These are phyloP conservation scores for Patellaria atrata DNA, from an alignment of 495 filamentous ascomycete genomes.

Conservation along the genomic window DNA sequence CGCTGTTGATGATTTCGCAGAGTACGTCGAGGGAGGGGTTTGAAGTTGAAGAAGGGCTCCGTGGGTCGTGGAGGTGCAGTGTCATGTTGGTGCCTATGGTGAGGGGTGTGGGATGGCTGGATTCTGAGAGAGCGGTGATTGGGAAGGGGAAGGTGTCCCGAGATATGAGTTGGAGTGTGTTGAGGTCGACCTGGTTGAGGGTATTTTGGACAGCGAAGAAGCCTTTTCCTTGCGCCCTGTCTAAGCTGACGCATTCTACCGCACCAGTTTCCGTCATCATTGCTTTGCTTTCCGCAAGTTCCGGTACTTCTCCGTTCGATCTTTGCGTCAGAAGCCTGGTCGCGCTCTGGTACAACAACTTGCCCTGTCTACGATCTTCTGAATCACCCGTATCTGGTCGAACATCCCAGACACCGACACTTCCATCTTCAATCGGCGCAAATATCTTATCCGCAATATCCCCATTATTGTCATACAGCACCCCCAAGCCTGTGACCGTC, in stretches of 20 bases:
- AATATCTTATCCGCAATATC: slow-evolving; percentile 42
- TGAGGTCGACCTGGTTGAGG: slow-evolving; percentile 73
- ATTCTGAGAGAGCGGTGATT: slow-evolving; percentile 70
- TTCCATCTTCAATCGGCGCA: slow-evolving; percentile 72
- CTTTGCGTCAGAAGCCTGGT: slow-evolving; percentile 44
- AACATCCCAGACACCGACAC: slow-evolving; percentile 77
- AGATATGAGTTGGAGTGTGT: slow-evolving; percentile 55
- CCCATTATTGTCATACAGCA: slow-evolving; percentile 41
- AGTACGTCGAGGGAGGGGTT: too few species aligned
- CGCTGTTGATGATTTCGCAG: slow-evolving; percentile 26
- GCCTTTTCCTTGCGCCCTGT: slow-evolving; percentile 51
- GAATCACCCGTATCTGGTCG: too few species aligned
- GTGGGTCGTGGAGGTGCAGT: slow-evolving; percentile 72
- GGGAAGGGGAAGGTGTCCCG: slow-evolving; percentile 66
- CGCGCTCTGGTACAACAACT: slow-evolving; percentile 47
- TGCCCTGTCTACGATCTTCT: slow-evolving; percentile 41
- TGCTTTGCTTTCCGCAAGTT: slow-evolving; percentile 28
- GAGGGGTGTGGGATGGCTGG: slow-evolving; percentile 55
- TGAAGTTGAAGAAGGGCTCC: slow-evolving; percentile 28
- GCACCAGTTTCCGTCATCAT: slow-evolving; percentile 50
- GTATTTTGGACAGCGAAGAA: slow-evolving; percentile 65
- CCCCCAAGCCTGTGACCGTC: slow-evolving; percentile 51
- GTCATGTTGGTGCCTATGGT: slow-evolving; percentile 75
- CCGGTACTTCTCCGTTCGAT: slow-evolving; percentile 17
- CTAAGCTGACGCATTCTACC: slow-evolving; percentile 72